These are phyloP conservation scores for Rhodotorula babjevae DNA, from an alignment of 768 basidiomycete genomes.

Conservation along the genomic window DNA sequence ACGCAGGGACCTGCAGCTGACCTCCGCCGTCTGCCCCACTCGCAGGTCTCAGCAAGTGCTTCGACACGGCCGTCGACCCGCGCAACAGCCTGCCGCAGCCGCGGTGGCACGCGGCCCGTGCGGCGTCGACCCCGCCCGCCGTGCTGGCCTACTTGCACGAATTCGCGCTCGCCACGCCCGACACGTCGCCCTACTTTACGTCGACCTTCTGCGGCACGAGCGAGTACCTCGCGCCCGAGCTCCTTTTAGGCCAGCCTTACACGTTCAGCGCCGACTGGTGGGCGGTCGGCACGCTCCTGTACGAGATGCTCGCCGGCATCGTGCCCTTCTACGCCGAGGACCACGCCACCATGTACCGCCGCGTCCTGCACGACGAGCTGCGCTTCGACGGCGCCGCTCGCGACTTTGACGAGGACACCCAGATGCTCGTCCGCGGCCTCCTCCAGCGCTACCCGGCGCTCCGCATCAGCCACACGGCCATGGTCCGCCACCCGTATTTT, in stretches of 20 bases:
- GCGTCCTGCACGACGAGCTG: conserved; percentile 83
- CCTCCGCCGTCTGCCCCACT: no score
- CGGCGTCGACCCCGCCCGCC: conserved; percentile 23
- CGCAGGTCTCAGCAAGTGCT: conserved; percentile 65
- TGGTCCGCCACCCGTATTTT: conserved; percentile 57
- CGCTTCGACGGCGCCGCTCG: conserved; percentile 61
- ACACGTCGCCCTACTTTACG: conserved; percentile 58
- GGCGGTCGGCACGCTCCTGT: conserved; percentile 95
- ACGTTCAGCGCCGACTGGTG: conserved; percentile 97
- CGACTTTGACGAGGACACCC: conserved; percentile 90
- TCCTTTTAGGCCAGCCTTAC: conserved; percentile 83
- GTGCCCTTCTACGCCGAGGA: conserved; percentile 91
- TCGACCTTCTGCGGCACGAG: conserved; percentile 87
- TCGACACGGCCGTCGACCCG: not conserved
- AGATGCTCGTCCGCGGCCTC: conserved; percentile 87
- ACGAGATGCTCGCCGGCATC: conserved; percentile 93
- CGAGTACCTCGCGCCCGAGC: conserved; percentile 93
- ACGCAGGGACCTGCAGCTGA: no score
- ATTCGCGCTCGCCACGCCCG: conserved; percentile 28
- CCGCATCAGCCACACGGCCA: conserved; percentile 83
- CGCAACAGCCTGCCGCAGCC: conserved; percentile 17
- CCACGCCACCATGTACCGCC: conserved; percentile 80
- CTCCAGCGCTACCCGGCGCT: conserved; percentile 88
- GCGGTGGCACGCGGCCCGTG: conserved; percentile 5
- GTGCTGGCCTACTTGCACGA: not conserved